Evolutionary conservation across 2,329 filamentous ascomycete genomes (phyloP).

Genomic region (Xylariaceae sp.): DNA sequence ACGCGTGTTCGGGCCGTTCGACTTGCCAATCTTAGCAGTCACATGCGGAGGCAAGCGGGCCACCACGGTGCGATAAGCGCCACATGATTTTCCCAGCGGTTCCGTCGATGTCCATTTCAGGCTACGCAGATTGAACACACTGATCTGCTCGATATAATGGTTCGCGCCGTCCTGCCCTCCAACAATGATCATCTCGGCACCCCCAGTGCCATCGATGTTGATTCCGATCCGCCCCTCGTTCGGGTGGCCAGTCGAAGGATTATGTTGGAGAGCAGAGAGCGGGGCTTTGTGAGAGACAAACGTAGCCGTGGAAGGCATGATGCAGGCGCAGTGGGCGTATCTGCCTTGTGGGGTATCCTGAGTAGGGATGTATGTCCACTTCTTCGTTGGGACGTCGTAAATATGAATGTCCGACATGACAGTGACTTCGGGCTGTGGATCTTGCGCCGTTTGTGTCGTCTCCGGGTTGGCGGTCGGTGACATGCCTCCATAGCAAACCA

Average conservation of each 20-base stretch:
- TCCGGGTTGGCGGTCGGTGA: slow-evolving; percentile 62
- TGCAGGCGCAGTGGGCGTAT: slow-evolving; percentile 93
- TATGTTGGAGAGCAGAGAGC: slow-evolving; percentile 82
- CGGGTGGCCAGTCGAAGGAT: slow-evolving; percentile 72
- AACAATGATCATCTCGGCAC: slow-evolving; percentile 94
- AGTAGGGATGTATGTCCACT: slow-evolving; percentile 79
- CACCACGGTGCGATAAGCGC: slow-evolving; percentile 92
- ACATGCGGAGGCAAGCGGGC: slow-evolving; percentile 69
- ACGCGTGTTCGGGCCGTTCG: slow-evolving; percentile 39
- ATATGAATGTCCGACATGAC: slow-evolving; percentile 99
- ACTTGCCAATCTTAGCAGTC: slow-evolving; percentile 60
- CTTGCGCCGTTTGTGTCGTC: slow-evolving; percentile 41
- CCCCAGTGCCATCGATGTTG: slow-evolving; percentile 82
- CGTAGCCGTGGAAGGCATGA: slow-evolving; percentile 78
- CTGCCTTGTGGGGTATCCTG: slow-evolving; percentile 83
- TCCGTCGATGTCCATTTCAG: slow-evolving; percentile 93
- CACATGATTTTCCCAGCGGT: slow-evolving; percentile 82
- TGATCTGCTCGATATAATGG: slow-evolving; percentile 98
- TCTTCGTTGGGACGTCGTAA: slow-evolving; percentile 76
- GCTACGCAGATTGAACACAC: slow-evolving; percentile 92
- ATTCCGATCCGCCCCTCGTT: slow-evolving; percentile 87
- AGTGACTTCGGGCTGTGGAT: slow-evolving; percentile 77
- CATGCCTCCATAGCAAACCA: slow-evolving; percentile 98
- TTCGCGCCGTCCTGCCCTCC: slow-evolving; percentile 97
- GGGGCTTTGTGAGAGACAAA: slow-evolving; percentile 83